Evolutionary conservation across 441 rosid genomes (phyloP), one percentile per base, ranked within the genome.

Genomic region (Viola pubescens): DNA sequence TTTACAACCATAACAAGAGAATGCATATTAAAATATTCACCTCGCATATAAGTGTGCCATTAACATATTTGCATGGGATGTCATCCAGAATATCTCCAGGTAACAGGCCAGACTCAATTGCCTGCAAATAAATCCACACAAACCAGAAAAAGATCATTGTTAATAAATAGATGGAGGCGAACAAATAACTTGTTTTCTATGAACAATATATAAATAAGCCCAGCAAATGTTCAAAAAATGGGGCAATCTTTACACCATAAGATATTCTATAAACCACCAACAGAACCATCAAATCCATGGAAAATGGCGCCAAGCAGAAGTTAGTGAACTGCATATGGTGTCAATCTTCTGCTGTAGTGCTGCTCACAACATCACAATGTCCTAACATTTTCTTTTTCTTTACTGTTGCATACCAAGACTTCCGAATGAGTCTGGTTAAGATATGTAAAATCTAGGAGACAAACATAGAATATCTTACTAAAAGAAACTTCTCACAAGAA

Each of bases 101-200:
- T 68, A 94, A 77, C 71, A 79, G 79, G 11, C 98, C 98, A 68
- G 87, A 85, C 65, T 88, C 98, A 75, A 94, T 83, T 54, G 94
- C 96, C 99, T 94, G 46, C 65, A 71, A 48, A 69, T 46, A 48
- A 16, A 69, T 52, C 7, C 56, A 46, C 34, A 52, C 55, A 72
- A 63, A 58, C 12, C 37, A 38, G 38, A 37, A 11, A 49, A 54
- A 53, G 5, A 49, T 50, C 41, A 26, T 1, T 26, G 34, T 26
- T 26, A 26, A 26, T 1, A 26, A n/a, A 14, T 37, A 59, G 41
- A 9, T 11, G 0, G 38, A 54, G 48, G 10, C 8, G 3, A 9
- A 43, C 46, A 43, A 43, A 45, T 62, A 43, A 14, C 34, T 2
- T 26, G 34, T 26, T 26, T 26, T 26, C 34, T 26, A 26, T 26